A percentile compares a stretch with the other conserved stretches of the same genome.
These are phyloP conservation scores for Dentipellis sp. DNA, from an alignment of 768 basidiomycete species.

Conservation along the genomic window DNA sequence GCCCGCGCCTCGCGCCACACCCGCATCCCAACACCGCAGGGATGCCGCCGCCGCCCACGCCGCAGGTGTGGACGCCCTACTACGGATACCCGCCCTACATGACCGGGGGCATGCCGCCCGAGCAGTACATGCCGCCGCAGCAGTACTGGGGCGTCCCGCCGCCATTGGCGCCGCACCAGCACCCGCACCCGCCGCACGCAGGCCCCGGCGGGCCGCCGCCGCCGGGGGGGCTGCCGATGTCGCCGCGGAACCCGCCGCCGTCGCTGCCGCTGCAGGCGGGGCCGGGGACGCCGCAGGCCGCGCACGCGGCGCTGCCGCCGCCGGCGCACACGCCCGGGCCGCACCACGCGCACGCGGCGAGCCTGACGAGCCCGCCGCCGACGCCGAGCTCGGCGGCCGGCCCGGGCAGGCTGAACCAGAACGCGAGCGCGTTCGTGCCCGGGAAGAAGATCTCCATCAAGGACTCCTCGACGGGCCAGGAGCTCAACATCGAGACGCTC, in stretches of 20 bases:
- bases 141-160: slow-evolving; percentile 21
- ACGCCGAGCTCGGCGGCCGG: slow-evolving; percentile 48
- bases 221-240: slow-evolving; percentile 53
- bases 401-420: slow-evolving; percentile 40
- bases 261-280: slow-evolving; percentile 36
- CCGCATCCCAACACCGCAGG: slow-evolving; percentile 44
- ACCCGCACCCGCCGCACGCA: slow-evolving; percentile 34
- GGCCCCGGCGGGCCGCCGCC: slow-evolving; percentile 31
- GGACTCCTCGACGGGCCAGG: slow-evolving; percentile 35
- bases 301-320: slow-evolving; percentile 44
- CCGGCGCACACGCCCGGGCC: slow-evolving; percentile 31
- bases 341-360: slow-evolving; percentile 27
- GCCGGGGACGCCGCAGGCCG: slow-evolving; percentile 60
- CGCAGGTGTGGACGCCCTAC: slow-evolving; percentile 42
- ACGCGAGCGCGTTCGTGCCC: slow-evolving; percentile 63
- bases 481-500: slow-evolving; percentile 50
- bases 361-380: slow-evolving; percentile 56
- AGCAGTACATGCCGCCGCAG: slow-evolving; percentile 27
- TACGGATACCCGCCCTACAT: slow-evolving; percentile 40
- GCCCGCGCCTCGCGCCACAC: slow-evolving; percentile 58
- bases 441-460: slow-evolving; percentile 24
- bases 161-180: slow-evolving; percentile 25
- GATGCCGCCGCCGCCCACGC: slow-evolving; percentile 35
- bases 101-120: slow-evolving; percentile 6
- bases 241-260: slow-evolving; percentile 52